These are phyloP conservation scores for Elsinoe batatas DNA, from an alignment of 2,329 filamentous ascomycete species.

Conservation along the genomic window DNA sequence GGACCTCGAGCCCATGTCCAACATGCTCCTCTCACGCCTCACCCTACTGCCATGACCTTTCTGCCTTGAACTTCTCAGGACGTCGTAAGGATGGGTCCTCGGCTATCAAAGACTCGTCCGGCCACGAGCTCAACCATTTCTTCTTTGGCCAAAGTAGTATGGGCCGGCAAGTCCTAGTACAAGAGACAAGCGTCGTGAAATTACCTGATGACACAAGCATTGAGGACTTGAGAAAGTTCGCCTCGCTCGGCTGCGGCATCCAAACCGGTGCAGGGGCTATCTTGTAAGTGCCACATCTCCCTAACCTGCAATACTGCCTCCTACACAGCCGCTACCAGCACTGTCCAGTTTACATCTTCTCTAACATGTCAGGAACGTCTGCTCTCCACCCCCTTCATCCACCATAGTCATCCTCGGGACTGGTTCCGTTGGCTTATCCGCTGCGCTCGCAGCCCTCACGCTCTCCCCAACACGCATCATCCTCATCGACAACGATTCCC, in stretches of 20 bases:
- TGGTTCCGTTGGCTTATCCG: slow-evolving; percentile 20
- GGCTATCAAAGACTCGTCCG: slow-evolving; percentile 14
- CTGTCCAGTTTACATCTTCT: not conserved
- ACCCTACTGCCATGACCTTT: slow-evolving; percentile 20
- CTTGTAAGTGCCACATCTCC: slow-evolving; percentile 13
- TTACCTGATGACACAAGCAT: slow-evolving; percentile 18
- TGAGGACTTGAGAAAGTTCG: slow-evolving; percentile 21
- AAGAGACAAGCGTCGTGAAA: slow-evolving; percentile 19
- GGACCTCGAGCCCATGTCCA: slow-evolving; percentile 17
- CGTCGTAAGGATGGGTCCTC: slow-evolving; percentile 15
- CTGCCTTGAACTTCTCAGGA: slow-evolving; percentile 17
- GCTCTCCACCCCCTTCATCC: slow-evolving; percentile 18
- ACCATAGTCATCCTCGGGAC: slow-evolving; percentile 20
- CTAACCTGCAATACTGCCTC: not conserved
- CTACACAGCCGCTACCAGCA: not conserved
- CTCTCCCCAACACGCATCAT: slow-evolving; percentile 13
- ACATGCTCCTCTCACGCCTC: slow-evolving; percentile 17
- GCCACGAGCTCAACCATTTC: slow-evolving; percentile 18
- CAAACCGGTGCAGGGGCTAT: slow-evolving; percentile 23
- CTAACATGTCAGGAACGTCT: slow-evolving; percentile 17
- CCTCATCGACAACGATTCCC: slow-evolving; percentile 18
- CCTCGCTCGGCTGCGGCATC: slow-evolving; percentile 21
- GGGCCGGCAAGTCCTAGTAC: slow-evolving; percentile 19
- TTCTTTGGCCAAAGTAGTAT: slow-evolving; percentile 24
- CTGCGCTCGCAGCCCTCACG: slow-evolving; percentile 17